Evolutionary conservation across 2,329 filamentous ascomycete species (phyloP).

Genomic region (Neonectria ditissima): DNA sequence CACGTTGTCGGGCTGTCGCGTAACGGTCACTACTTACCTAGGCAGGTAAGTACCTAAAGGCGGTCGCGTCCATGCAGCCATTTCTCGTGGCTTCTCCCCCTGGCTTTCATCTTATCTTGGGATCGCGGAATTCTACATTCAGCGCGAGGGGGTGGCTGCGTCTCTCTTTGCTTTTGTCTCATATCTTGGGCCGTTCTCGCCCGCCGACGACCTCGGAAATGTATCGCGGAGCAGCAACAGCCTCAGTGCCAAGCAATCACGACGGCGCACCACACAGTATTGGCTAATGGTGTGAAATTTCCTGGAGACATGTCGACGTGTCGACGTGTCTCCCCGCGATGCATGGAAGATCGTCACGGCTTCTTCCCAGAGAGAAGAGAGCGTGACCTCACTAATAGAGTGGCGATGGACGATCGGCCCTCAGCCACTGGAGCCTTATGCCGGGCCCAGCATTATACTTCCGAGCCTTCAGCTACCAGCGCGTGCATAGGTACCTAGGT

Average conservation of each 20-base stretch:
- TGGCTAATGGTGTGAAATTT: not conserved
- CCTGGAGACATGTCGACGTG: not conserved
- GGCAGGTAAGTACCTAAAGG: too few species aligned
- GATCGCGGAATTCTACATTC: not conserved
- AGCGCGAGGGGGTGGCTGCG: not conserved
- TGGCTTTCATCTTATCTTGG: not conserved
- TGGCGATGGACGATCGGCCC: not conserved
- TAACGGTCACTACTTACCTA: not conserved
- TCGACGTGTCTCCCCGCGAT: not conserved
- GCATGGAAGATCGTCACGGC: not conserved
- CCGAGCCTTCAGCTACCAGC: too few species aligned
- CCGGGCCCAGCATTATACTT: not conserved
- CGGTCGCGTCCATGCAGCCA: not conserved
- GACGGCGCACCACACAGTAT: not conserved
- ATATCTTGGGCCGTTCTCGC: not conserved
- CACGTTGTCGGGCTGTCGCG: slow-evolving; percentile 11
- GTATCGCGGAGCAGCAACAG: not conserved
- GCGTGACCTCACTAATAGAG: not conserved
- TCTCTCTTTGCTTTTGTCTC: not conserved
- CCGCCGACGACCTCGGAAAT: not conserved
- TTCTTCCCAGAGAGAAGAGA: not conserved
- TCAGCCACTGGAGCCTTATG: not conserved
- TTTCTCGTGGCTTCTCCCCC: not conserved
- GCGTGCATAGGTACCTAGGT: too few species aligned
- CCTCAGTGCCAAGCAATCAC: not conserved